phyloP scores from a whole-genome alignment of 768 basidiomycete genomes.

The Boletus tylopilopsis region DNA sequence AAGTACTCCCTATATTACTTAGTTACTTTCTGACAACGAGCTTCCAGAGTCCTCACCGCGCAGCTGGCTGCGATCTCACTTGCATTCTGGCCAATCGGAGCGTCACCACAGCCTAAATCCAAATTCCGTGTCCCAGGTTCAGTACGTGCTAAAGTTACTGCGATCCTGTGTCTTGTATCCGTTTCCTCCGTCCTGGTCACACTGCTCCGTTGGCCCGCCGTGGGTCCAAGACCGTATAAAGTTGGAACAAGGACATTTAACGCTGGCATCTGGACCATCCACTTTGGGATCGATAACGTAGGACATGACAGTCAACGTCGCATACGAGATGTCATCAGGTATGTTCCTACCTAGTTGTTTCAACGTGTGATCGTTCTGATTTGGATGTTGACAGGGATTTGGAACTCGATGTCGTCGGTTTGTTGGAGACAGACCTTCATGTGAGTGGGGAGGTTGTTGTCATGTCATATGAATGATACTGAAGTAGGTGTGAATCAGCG shows the following conservation, averaged over 20 bases:
- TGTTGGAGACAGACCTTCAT: constrained; percentile 83
- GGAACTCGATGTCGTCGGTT: constrained; percentile 79
- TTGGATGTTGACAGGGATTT: constrained; percentile 50
- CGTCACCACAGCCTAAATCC: background rate
- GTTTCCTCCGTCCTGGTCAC: constrained; percentile 50
- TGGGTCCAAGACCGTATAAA: constrained; percentile 54
- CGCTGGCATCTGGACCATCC: constrained; percentile 88
- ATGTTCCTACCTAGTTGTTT: constrained; percentile 33
- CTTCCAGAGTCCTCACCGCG: constrained; percentile 46
- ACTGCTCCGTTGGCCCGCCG: constrained; percentile 49
- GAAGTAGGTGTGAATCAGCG: constrained; percentile 38
- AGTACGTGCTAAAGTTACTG: constrained; percentile 29
- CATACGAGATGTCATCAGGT: constrained; percentile 50
- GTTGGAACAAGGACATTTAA: constrained; percentile 65
- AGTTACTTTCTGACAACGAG: background rate
- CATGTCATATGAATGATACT: background rate
- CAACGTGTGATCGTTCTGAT: background rate
- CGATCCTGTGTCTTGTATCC: constrained; percentile 37
- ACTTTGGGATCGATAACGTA: constrained; percentile 63
- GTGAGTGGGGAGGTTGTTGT: constrained; percentile 40
- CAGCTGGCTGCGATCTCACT: constrained; percentile 51
- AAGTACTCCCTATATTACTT: constrained; percentile 25
- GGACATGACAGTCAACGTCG: constrained; percentile 35
- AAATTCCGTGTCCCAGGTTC: constrained; percentile 16
- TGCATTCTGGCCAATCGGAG: constrained; percentile 37